Base-by-base conservation (phyloP, 108 stramenopile genomes). In the Aurantiochytrium sp. region DNA sequence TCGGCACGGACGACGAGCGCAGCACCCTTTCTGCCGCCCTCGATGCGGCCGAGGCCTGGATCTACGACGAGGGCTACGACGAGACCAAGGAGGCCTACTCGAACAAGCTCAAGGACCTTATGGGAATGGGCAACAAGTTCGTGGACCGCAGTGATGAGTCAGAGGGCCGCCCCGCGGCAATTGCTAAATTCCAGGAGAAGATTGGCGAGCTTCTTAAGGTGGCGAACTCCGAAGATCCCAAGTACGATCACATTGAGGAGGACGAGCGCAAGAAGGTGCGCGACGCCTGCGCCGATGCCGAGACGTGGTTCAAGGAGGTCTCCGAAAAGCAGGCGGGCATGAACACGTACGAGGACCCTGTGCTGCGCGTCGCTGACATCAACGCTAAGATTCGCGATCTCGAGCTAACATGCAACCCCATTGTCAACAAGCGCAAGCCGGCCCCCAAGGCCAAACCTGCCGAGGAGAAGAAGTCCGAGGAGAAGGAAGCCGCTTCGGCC, bases 41-140 rank as follows among this genome's bases (percentile, higher is more conserved):
- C 25, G 94, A 96, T 55, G 95, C 89, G 4, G 93, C 93, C 51
- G 99, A 99, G 89, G 97, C 98, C 90, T 99, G 99, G 99, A 89
- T 99, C 91, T 96, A 96, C 90, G 98, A 98, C 91, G 95, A 95
- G 59, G 99, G 99, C 87, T 99, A 97, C 90, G 98, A 99, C 90
- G 97, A 96, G 23, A 94, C 94, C 60, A 98, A 98, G 93, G 95
- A 95, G 16, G 95, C 96, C 0, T 98, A 98, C 91, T 92, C 95
- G 25, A 92, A 90, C 25, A 97, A 98, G 94, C 91, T 99, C 55
- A 92, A 64, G 18, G 97, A 97, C 47, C 94, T 99, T 58, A 96
- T 95, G 83, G 91, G 91, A 53, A 57, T 96, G 45, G 98, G 98
- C 28, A 92, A 94, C 87, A 97, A 97, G 10, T 96, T 98, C 87